Evolutionary conservation across 306 rosid genomes (phyloP).

Genomic region (Oemleria cerasiformis): DNA sequence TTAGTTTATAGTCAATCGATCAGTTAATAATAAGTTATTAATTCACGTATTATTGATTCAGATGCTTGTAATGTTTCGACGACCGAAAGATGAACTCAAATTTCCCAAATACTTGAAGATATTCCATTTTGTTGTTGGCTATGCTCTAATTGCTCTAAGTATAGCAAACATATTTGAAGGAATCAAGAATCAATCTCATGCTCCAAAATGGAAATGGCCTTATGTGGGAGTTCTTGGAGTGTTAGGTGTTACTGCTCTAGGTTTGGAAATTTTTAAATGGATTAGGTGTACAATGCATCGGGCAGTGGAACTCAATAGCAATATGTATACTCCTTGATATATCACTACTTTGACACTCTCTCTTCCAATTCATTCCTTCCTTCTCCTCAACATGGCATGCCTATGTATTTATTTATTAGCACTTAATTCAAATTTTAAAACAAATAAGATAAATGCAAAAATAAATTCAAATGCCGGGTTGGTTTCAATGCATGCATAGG

Average conservation of each 20-base stretch:
- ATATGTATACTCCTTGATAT: conserved; percentile 13
- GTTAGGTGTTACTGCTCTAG: conserved; percentile 27
- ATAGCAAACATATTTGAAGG: conserved; percentile 43
- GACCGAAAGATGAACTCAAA: conserved; percentile 25
- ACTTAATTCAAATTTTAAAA: too few species aligned
- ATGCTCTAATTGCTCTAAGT: conserved; percentile 28
- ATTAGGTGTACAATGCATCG: conserved; percentile 11
- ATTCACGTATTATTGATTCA: background rate
- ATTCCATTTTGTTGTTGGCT: conserved; percentile 35
- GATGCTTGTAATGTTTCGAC: conserved; percentile 43
- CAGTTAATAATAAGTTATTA: too few species aligned
- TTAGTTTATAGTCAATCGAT: too few species aligned
- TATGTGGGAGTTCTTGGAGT: conserved; percentile 38
- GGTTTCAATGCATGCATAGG: too few species aligned
- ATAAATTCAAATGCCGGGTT: too few species aligned
- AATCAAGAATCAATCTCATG: conserved; percentile 28
- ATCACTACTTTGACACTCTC: background rate
- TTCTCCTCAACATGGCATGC: background rate
- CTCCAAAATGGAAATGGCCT: conserved; percentile 39
- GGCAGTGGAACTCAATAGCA: conserved; percentile 24
- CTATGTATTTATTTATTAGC: too few species aligned
- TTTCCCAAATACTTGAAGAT: conserved; percentile 23
- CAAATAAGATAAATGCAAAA: too few species aligned
- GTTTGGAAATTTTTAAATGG: conserved; percentile 40
- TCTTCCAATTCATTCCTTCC: background rate